Evolutionary conservation across 345 rosid genomes (phyloP).

Genomic region (Aurinia saxatilis): DNA sequence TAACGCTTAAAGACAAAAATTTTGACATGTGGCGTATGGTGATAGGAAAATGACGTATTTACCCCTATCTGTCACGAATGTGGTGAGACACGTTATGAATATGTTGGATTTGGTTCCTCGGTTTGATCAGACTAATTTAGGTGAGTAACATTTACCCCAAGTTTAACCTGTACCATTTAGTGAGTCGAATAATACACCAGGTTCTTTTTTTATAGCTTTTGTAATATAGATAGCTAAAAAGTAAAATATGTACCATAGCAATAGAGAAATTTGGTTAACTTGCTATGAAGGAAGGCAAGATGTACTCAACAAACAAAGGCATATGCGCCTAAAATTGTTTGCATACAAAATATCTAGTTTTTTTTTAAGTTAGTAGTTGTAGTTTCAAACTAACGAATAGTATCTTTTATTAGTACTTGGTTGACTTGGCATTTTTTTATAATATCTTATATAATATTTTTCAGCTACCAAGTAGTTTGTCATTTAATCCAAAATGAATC

Average conservation of each 20-base stretch:
- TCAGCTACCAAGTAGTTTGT: no score
- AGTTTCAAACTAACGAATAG: background rate
- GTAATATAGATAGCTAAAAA: no score
- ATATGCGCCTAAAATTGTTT: background rate
- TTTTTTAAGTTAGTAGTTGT: conserved; percentile 13
- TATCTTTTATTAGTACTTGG: background rate
- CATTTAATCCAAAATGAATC: no score
- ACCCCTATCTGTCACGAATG: conserved; percentile 23
- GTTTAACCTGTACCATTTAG: background rate
- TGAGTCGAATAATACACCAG: no score
- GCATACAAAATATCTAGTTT: no score
- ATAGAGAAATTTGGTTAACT: no score
- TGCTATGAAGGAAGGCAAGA: no score
- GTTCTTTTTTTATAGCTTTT: no score
- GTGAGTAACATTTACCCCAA: background rate
- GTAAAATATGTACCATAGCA: no score
- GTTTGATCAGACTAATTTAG: background rate
- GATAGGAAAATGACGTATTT: background rate
- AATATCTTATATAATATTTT: no score
- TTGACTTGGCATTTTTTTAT: background rate
- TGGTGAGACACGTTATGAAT: conserved; percentile 10
- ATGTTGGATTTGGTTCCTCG: background rate
- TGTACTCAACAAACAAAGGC: background rate
- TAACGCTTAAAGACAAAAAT: background rate
- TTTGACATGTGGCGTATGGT: conserved; percentile 2